A percentile compares a stretch with the other conserved stretches of the same genome.
phyloP scores from a whole-genome alignment of 1,284 basidiomycete species.

The Cutaneotrichosporon sp. region DNA sequence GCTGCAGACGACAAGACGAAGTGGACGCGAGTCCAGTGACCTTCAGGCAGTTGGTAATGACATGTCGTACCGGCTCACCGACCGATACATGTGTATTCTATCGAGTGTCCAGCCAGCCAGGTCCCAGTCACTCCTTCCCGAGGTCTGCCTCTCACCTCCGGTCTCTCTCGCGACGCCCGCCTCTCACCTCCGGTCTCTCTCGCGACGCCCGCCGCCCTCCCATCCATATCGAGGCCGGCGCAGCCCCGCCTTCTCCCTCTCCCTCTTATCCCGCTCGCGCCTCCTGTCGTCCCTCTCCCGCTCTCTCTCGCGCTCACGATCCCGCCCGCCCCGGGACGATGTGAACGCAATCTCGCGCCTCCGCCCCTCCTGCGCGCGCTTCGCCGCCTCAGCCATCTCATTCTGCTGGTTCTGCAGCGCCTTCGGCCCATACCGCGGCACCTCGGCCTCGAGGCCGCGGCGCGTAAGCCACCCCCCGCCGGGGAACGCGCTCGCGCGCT shows the following conservation, averaged over 20 bases:
- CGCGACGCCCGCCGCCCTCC: constrained; percentile 7
- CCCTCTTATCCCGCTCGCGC: constrained; percentile 11
- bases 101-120: no score
- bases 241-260: constrained; percentile 9
- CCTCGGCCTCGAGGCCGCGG: constrained; percentile 29
- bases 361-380: constrained; percentile 59
- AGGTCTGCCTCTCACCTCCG: background rate
- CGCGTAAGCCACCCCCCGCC: constrained; percentile 43
- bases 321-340: constrained; percentile 11
- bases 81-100: constrained; percentile 7
- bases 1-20: background rate
- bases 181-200: background rate
- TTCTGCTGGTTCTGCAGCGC: constrained; percentile 59
- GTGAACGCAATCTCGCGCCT: constrained; percentile 64
- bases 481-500: constrained; percentile 80
- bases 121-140: background rate
- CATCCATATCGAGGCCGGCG: constrained; percentile 1
- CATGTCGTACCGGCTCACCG: no score
- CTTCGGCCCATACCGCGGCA: constrained; percentile 34
- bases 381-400: constrained; percentile 61
- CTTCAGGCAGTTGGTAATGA: no score
- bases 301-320: constrained; percentile 21
- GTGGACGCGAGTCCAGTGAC: no score
- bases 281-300: background rate
- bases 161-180: background rate